A percentile compares a stretch with the other conserved stretches of the same genome.
These are phyloP conservation scores for Neobulgaria alba DNA, from an alignment of 2,329 filamentous ascomycete species.

Conservation along the genomic window DNA sequence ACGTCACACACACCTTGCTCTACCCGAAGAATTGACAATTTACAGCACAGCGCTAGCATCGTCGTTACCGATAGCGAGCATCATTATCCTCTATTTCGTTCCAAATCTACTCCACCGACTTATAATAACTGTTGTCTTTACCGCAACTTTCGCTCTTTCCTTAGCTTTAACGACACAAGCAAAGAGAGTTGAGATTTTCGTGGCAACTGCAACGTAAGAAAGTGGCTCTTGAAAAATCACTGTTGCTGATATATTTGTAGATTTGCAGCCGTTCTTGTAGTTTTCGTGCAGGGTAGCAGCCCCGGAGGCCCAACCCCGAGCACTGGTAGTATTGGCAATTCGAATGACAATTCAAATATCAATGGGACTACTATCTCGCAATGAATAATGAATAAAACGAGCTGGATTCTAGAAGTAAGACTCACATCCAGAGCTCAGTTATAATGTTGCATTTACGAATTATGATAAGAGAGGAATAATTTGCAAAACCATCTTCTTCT, in stretches of 20 bases:
- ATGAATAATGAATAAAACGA: too few relatives aligned
- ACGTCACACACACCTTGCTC: slow-evolving; percentile 21
- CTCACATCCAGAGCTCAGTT: too few relatives aligned
- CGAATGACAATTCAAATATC: too few relatives aligned
- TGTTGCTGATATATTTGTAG: not conserved
- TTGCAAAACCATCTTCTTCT: too few relatives aligned
- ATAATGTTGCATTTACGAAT: too few relatives aligned
- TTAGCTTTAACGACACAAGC: slow-evolving; percentile 1
- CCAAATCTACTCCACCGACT: not conserved
- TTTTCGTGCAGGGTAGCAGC: slow-evolving; percentile 10
- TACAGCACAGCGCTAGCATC: too few relatives aligned
- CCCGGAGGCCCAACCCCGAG: too few relatives aligned
- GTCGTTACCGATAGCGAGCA: slow-evolving; percentile 1
- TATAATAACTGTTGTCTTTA: slow-evolving; percentile 1
- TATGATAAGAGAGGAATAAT: too few relatives aligned
- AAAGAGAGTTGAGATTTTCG: slow-evolving; percentile 5
- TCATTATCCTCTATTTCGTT: slow-evolving; percentile 6
- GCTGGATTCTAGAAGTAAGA: too few relatives aligned
- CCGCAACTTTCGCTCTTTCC: slow-evolving; percentile 1
- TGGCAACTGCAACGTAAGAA: slow-evolving; percentile 4
- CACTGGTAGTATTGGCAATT: too few relatives aligned
- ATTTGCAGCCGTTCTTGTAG: slow-evolving; percentile 1
- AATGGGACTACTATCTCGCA: too few relatives aligned
- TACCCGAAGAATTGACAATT: too few relatives aligned
- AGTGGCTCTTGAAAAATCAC: not conserved